Evolutionary conservation across 179 eudicot species (phyloP), one percentile per base, ranked within the genome.

Genomic region (Carnegiea gigantea): DNA sequence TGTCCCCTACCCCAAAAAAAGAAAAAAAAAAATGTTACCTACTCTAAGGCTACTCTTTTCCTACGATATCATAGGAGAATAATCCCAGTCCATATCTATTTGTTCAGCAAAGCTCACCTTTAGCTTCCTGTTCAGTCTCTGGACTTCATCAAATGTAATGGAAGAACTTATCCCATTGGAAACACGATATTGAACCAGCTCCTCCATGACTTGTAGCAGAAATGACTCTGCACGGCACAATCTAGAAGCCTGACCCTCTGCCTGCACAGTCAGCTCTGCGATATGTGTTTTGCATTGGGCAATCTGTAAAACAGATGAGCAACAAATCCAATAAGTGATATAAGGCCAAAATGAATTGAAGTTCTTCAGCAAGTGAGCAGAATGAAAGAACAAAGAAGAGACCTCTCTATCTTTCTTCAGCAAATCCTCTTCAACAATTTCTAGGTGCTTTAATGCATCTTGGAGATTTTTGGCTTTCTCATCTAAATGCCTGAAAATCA

Each of bases 241-340:
- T 87, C 88, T 92, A 62, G 74, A 44, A 79, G 97, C 94, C 85
- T 97, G 99, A 81, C 94, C 95, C 90, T 97, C 99, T 46, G 99
- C 98, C 86, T 92, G 97, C 86, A 95, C 81, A 76, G 89, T 90
- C 83, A 97, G 86, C 88, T 97, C 99, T 21, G 85, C 70, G 82
- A 97, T 97, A 79, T 92, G 94, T 82, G 85, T 77, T 81, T 90
- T 97, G 89, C 92, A 95, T 81, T 89, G 90, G 68, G 89, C 81
- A 78, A 95, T 87, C 99, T 97, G 86, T 82, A 51, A 81, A 75
- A 33, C 38, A 65, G 17, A 65, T 5, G 9, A 60, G 65, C 26
- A 65, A 9, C 71, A 67, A 67, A 24, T 20, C 33, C 51, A 85
- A 10, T 24, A 49, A 72, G 46, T 28, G 48, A 3, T 49, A 46